Evolutionary conservation across 305 asterid species (phyloP), one percentile per base, ranked within the genome.

Genomic region (Lippia alba): DNA sequence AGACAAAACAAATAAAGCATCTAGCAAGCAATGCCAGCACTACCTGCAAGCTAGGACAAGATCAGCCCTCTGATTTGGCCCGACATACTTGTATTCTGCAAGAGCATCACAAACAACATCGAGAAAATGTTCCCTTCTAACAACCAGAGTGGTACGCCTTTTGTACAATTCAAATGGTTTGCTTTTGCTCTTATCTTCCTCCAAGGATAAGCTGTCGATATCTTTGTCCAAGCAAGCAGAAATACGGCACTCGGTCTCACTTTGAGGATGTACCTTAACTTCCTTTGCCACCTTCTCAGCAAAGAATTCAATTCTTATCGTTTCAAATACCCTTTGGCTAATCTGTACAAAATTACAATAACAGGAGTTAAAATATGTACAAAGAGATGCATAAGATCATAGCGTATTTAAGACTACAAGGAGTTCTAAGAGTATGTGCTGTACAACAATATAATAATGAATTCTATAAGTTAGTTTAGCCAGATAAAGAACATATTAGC

Each of bases 61-160:
- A 82, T 95, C 98, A 78, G 96, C 96, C 85, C 93, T 87, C 83
- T 95, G 99, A 77, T 95, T 90, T 36, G 91, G 96, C 54, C 98
- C 98, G 66, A 94, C 86, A 75, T 92, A 94, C 82, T 92, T 94
- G 86, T 94, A 94, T 71, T 88, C 97, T 1, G 97, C 81, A 56
- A 94, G 96, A 71, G 96, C 96, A 74, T 86, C 89, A 69, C 96
- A 90, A 33, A 89, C 89, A 72, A 90, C 84, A 76, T 95, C 94
- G 36, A 95, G 82, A 69, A 95, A 95, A 1, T 74, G 44, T 64
- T 74, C 85, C 68, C 99, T 89, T 76, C 85, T 79, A 61, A 95
- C 90, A 61, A 90, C 81, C 40, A 83, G 77, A 32, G 97, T 90
- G 20, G 98, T 92, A 67, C 96, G 98, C 64, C 85, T 86, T 80